Evolutionary conservation across 345 rosid genomes (phyloP), one percentile per base, ranked within the genome.

Genomic region (Salix udensis): DNA sequence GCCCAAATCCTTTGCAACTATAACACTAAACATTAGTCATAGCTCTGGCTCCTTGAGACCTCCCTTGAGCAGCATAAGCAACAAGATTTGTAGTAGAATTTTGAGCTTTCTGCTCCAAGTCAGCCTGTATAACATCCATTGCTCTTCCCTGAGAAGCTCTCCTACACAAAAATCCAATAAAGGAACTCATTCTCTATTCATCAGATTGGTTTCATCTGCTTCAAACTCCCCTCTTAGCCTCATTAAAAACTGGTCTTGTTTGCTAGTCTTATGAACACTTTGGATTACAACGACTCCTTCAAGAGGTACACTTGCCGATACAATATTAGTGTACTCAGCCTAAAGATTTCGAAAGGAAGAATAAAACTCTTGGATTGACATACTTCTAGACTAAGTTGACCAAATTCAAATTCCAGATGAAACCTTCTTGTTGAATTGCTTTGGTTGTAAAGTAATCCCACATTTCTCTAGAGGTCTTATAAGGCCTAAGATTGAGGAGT

Each of bases 291-390:
- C 2, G 2, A 19, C 9, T 16, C 2, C 7, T n/a, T 2, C 34
- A 28, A 5, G 9, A 16, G 44, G 82, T 16, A 74, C 70, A 30
- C 21, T 67, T 39, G 12, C 12, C 2, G 8, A 39, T 8, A 39
- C 42, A 39, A 39, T 39, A 39, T 39, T 1, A 8, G 37, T 21
- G 66, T 26, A 76, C 5, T 72, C 8, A 6, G 7, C n/a, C 77
- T 71, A 76, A 1, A 76, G n/a, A 4, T 34, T 76, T 1, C 19
- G 1, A 66, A 76, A 80, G 15, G 55, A n/a, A 13, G 73, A 48
- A 36, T 31, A 80, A 53, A 70, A 80, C 1, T 80, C 67, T 16
- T 80, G 19, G 24, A 80, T 65, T 0, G 79, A 75, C 9, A 74
- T 66, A 23, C n/a, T 44, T 0, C 42, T 64, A 65, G 26, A 1